Percentiles rank a stretch among this genome's conserved stretches.
Conservation (phyloP, 2,329 filamentous ascomycete species). For the Diaporthe citriasiana region DNA sequence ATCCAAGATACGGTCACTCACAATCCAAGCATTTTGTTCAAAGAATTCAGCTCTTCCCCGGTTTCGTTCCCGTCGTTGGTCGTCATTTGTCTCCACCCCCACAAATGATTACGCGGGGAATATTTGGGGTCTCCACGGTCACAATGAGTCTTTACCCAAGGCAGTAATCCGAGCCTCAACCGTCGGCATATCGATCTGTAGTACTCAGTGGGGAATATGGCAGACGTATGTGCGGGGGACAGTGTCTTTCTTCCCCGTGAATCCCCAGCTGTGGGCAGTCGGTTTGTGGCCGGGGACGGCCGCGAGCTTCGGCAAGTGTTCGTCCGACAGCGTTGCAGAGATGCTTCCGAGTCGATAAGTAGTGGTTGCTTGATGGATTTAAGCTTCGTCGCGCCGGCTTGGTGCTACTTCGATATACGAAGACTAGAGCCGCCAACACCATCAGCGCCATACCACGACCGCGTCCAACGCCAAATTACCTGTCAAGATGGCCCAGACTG, state of each 20-base stretch:
- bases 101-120: constrained; percentile 16
- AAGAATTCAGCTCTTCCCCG: background rate
- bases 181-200: constrained; percentile 15
- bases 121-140: constrained; percentile 2
- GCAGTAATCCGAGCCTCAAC: constrained; percentile 29
- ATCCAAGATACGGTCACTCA: background rate
- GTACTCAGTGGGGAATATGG: background rate
- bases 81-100: constrained; percentile 3
- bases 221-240: constrained; percentile 12
- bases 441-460: background rate
- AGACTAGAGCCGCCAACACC: background rate
- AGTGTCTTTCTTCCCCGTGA: background rate
- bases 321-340: background rate
- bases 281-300: background rate
- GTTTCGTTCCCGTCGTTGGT: background rate
- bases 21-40: background rate
- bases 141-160: background rate
- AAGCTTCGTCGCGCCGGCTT: constrained; percentile 23
- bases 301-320: constrained; percentile 11
- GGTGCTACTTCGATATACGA: background rate
- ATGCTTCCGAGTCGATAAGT: background rate
- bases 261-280: background rate
- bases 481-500: background rate
- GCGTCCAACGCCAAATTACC: background rate
- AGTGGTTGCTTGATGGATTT: constrained; percentile 11